phyloP scores from a whole-genome alignment of 176 grass and related monocot species.

The Avena insularis region DNA sequence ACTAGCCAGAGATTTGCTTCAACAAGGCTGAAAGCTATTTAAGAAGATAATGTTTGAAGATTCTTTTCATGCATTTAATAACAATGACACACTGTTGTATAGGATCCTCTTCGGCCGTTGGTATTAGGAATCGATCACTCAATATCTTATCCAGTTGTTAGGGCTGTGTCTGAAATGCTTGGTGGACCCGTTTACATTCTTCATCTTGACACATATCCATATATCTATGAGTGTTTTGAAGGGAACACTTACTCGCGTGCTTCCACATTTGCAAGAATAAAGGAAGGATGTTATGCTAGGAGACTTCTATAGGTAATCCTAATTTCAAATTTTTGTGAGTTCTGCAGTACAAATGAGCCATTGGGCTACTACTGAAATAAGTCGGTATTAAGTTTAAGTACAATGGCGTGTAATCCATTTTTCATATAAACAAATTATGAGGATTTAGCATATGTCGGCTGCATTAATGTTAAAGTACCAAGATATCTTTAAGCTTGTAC shows the following conservation, averaged over 20 bases:
- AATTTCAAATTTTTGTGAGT: neutral
- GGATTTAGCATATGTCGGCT: neutral
- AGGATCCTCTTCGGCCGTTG: constrained; percentile 91
- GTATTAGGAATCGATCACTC: constrained; percentile 95
- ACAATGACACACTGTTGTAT: neutral
- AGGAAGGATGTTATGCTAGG: constrained; percentile 96
- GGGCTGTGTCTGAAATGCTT: constrained; percentile 94
- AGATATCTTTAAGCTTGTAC: neutral
- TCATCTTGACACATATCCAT: constrained; percentile 96
- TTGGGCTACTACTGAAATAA: neutral
- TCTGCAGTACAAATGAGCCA: neutral
- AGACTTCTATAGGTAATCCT: constrained; percentile 79
- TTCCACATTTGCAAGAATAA: constrained; percentile 97
- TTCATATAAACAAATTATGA: neutral
- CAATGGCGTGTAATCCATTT: neutral
- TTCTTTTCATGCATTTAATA: constrained; percentile 11
- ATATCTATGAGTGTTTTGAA: constrained; percentile 93
- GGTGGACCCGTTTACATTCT: constrained; percentile 95
- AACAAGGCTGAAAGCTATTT: neutral
- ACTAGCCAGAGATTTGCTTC: too few relatives aligned
- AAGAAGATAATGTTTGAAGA: neutral
- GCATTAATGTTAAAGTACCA: neutral
- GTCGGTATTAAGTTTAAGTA: neutral
- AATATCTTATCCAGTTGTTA: constrained; percentile 93
- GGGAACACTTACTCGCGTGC: constrained; percentile 93